These are phyloP conservation scores for Elsinoe batatas DNA, from an alignment of 2,329 filamentous ascomycete species.

Conservation along the genomic window DNA sequence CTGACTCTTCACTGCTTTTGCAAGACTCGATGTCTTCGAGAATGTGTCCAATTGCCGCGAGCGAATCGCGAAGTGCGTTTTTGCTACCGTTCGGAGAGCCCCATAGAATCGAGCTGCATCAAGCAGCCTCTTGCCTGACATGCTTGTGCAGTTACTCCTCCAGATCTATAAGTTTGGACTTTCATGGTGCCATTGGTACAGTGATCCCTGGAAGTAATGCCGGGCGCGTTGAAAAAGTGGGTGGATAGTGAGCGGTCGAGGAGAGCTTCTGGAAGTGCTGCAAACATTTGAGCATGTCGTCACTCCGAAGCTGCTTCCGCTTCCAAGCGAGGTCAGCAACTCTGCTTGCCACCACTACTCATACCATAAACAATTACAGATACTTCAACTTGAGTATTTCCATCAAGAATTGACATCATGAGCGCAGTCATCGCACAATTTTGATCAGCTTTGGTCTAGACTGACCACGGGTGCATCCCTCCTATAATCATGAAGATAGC, in stretches of 20 bases:
- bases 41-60: constrained; percentile 53
- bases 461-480: too few species aligned
- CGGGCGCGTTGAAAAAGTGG: too few species aligned
- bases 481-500: constrained; percentile 49
- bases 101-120: constrained; percentile 43
- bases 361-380: background rate
- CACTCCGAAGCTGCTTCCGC: background rate
- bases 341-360: background rate
- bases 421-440: too few species aligned
- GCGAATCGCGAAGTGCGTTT: constrained; percentile 49
- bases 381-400: background rate
- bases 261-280: background rate
- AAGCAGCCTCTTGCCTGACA: constrained; percentile 43
- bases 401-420: too few species aligned
- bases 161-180: background rate
- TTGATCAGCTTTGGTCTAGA: too few species aligned
- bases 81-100: constrained; percentile 36
- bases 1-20: constrained; percentile 52
- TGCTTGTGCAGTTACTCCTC: constrained; percentile 19
- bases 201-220: too few species aligned
- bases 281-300: constrained; percentile 8
- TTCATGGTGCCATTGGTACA: background rate
- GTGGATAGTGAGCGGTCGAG: too few species aligned
- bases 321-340: background rate
- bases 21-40: constrained; percentile 54